Conservation (phyloP, 2,329 filamentous ascomycete species). For the Alternaria sp. region DNA sequence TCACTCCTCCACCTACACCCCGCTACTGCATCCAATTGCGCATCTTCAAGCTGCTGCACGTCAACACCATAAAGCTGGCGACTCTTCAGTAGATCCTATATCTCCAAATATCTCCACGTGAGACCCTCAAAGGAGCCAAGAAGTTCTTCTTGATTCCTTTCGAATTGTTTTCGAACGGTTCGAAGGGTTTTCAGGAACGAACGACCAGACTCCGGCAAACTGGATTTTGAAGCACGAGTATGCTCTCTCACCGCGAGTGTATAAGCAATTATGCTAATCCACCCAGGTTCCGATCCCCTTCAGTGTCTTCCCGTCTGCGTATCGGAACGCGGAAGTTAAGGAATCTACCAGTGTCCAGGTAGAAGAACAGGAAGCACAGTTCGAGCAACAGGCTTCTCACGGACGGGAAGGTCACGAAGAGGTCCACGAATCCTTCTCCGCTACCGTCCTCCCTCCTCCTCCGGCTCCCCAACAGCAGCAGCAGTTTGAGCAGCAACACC, state of each 20-base stretch:
- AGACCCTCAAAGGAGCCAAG: conserved; percentile 51
- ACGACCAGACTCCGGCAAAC: conserved; percentile 84
- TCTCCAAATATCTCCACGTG: conserved; percentile 33
- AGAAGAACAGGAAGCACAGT: conserved; percentile 88
- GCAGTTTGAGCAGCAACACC: conserved; percentile 50
- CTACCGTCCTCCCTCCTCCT: conserved; percentile 54
- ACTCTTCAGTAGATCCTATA: conserved; percentile 24
- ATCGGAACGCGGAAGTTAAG: conserved; percentile 68
- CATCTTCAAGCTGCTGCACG: conserved; percentile 36
- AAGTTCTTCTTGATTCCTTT: conserved; percentile 71
- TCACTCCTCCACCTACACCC: conserved; percentile 46
- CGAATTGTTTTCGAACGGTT: conserved; percentile 59
- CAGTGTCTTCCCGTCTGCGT: conserved; percentile 99
- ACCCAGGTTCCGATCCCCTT: conserved; percentile 77
- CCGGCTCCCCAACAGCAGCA: conserved; percentile 1
- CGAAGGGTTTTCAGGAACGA: conserved; percentile 74
- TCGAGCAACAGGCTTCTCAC: conserved; percentile 74
- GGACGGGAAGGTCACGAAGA: conserved; percentile 97
- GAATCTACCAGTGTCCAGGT: conserved; percentile 76
- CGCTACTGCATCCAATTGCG: conserved; percentile 50
- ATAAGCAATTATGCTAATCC: conserved; percentile 21
- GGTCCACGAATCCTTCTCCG: conserved; percentile 63
- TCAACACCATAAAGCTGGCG: conserved; percentile 43
- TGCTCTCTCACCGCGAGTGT: conserved; percentile 41
- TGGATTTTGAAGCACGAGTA: conserved; percentile 99